These are phyloP conservation scores for Brassica cretica DNA, from an alignment of 345 rosid genomes.

Conservation along the genomic window DNA sequence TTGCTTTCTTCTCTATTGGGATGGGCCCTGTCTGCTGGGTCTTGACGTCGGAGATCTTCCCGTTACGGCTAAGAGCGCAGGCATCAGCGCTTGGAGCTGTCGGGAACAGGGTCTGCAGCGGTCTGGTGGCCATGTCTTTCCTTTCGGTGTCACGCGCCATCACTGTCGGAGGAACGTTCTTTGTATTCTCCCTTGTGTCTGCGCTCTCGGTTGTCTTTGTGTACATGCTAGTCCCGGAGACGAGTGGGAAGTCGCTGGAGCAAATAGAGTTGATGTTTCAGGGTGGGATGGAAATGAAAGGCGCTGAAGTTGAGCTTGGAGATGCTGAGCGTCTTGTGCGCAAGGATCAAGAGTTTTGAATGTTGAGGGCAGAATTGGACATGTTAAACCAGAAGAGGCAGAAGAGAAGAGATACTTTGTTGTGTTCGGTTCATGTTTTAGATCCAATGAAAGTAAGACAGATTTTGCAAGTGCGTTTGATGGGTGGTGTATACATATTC, in stretches of 20 bases:
- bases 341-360: conserved; percentile 38
- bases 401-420: not conserved
- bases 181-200: conserved; percentile 54
- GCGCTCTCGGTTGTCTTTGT: conserved; percentile 68
- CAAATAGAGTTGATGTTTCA: conserved; percentile 67
- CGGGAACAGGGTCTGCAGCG: conserved; percentile 75
- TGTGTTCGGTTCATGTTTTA: conserved; percentile 23
- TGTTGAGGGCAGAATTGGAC: not conserved
- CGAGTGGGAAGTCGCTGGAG: conserved; percentile 80
- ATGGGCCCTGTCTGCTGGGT: conserved; percentile 88
- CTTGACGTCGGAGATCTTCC: conserved; percentile 77
- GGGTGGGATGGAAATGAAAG: conserved; percentile 41
- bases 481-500: conserved; percentile 12
- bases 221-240: conserved; percentile 64
- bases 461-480: conserved; percentile 18
- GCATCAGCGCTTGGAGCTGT: conserved; percentile 79
- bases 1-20: conserved; percentile 81
- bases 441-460: conserved; percentile 15
- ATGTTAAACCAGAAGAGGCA: conserved; percentile 10
- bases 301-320: conserved; percentile 60
- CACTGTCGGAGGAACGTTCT: conserved; percentile 69
- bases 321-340: conserved; percentile 75
- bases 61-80: conserved; percentile 74
- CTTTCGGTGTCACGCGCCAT: conserved; percentile 62
- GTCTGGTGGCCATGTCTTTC: conserved; percentile 79